Evolutionary conservation across 805 yeast genomes (phyloP).

Genomic region (Yamadazyma endophytica): DNA sequence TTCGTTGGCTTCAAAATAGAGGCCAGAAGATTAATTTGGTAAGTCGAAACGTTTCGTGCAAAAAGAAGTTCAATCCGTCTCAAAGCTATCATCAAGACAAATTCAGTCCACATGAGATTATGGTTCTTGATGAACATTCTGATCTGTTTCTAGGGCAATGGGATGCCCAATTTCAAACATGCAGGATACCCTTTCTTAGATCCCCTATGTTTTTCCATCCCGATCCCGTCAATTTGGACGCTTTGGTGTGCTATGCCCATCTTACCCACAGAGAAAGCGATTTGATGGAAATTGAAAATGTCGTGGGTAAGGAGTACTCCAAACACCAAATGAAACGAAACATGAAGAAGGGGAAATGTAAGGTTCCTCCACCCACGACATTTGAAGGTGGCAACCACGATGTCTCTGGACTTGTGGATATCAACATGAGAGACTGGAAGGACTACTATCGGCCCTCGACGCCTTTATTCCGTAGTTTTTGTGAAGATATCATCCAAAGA

Average conservation of each 20-base stretch:
- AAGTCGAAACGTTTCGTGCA: conserved; percentile 11
- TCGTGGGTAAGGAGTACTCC: conserved; percentile 41
- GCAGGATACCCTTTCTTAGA: conserved; percentile 39
- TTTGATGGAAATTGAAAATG: conserved; percentile 37
- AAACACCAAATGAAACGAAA: conserved; percentile 38
- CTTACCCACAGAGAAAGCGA: conserved; percentile 27
- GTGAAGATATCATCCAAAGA: conserved; percentile 27
- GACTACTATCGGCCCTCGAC: conserved; percentile 45
- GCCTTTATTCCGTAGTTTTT: conserved; percentile 33
- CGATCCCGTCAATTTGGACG: conserved; percentile 43
- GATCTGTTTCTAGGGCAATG: conserved; percentile 38
- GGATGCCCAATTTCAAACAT: conserved; percentile 39
- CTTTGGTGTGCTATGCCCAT: conserved; percentile 38
- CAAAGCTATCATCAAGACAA: conserved; percentile 1
- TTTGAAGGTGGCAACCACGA: conserved; percentile 24
- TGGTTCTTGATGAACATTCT: conserved; percentile 32
- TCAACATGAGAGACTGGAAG: conserved; percentile 40
- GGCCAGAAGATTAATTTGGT: conserved; percentile 24
- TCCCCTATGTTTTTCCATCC: conserved; percentile 49
- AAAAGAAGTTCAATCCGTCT: conserved; percentile 1
- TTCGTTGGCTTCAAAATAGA: conserved; percentile 40
- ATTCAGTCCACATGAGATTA: conserved; percentile 23
- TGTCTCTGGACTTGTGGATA: conserved; percentile 32
- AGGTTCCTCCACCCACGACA: conserved; percentile 14
- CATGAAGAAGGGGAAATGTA: too few species aligned